A percentile compares a stretch with the other conserved stretches of the same genome.
Conservation (phyloP, 2,329 filamentous ascomycete genomes). For the Dothistroma pini region DNA sequence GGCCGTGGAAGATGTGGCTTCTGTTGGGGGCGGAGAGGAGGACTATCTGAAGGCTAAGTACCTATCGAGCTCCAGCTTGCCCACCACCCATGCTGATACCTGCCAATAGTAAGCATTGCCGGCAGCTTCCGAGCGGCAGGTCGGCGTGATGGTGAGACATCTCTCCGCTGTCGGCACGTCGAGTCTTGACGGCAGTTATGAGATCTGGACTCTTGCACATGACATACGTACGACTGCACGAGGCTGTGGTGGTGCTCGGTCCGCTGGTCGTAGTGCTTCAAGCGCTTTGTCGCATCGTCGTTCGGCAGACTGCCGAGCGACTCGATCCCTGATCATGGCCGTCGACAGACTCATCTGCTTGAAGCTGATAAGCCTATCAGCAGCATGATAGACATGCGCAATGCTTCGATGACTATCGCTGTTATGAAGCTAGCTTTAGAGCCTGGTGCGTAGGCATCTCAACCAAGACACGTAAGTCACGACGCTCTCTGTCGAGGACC, state of each 20-base stretch:
- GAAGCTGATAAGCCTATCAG: slow-evolving; percentile 32
- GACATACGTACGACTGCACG: neutral
- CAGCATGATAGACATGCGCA: slow-evolving; percentile 44
- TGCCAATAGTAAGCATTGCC: neutral
- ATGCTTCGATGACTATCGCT: slow-evolving; percentile 30
- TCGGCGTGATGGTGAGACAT: neutral
- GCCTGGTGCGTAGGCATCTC: slow-evolving; percentile 38
- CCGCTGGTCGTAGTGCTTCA: no score
- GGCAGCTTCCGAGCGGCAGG: neutral
- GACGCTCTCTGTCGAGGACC: neutral
- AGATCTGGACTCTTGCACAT: no score
- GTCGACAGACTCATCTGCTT: neutral
- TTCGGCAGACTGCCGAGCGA: neutral
- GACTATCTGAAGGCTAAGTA: neutral
- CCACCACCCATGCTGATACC: neutral
- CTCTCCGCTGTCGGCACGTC: neutral
- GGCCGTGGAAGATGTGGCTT: neutral
- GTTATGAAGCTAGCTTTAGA: slow-evolving; percentile 43
- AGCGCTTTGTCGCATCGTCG: no score
- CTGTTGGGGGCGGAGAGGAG: neutral
- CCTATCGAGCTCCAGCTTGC: neutral
- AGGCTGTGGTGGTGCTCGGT: neutral
- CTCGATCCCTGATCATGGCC: neutral
- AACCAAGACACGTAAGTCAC: slow-evolving; percentile 27
- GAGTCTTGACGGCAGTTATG: neutral